Evolutionary conservation across 139 green algal species (phyloP).

Genomic region (Chlamydomonas incerta): DNA sequence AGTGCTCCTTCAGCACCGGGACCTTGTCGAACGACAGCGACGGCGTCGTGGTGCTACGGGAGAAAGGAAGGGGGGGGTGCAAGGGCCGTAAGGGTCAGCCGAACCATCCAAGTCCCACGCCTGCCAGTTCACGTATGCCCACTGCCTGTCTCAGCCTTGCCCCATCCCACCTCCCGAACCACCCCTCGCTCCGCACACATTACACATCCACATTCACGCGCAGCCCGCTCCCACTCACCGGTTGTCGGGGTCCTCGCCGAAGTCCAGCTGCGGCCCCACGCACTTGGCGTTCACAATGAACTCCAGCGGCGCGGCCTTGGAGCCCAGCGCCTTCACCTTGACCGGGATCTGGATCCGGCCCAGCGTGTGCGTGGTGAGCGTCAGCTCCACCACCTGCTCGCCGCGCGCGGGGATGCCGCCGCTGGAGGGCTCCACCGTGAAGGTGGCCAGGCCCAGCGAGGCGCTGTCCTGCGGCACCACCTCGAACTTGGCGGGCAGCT

Average conservation of each 20-base stretch:
- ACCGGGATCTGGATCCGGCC: constrained; percentile 82
- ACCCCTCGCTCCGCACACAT: too few relatives aligned
- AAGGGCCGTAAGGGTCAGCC: neutral
- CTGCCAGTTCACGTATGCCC: too few relatives aligned
- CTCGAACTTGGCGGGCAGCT: constrained; percentile 85
- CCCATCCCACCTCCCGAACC: too few relatives aligned
- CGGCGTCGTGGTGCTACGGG: constrained; percentile 17
- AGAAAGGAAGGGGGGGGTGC: neutral
- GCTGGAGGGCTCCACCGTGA: constrained; percentile 56
- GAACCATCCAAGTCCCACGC: too few relatives aligned
- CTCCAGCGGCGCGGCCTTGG: constrained; percentile 67
- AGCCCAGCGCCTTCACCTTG: constrained; percentile 67
- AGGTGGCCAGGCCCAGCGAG: constrained; percentile 67
- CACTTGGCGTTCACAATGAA: constrained; percentile 71
- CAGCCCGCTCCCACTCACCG: neutral
- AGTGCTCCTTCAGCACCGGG: constrained; percentile 72
- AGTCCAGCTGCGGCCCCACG: constrained; percentile 73
- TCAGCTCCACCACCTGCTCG: constrained; percentile 66
- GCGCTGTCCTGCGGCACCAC: constrained; percentile 72
- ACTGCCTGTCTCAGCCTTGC: too few relatives aligned
- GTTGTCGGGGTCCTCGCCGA: constrained; percentile 45
- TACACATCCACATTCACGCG: too few relatives aligned
- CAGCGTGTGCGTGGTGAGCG: constrained; percentile 68
- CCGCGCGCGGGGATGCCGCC: constrained; percentile 71
- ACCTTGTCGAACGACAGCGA: constrained; percentile 74